Base-by-base conservation (phyloP, 208 protist species). In the Trypanosoma melophagium region DNA sequence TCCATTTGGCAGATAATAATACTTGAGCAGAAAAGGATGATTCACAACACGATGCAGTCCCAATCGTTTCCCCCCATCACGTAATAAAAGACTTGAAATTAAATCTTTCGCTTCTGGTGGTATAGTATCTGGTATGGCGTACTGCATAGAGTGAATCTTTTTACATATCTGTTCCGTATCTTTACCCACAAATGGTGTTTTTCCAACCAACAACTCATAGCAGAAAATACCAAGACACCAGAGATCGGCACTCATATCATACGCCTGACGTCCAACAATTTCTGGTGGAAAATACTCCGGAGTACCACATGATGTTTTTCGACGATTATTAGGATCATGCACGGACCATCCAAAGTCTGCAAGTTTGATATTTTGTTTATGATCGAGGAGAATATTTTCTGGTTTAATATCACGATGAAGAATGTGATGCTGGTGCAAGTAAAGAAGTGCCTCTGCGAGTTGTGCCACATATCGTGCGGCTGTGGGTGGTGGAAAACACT, bases 291-390 rank as follows among this genome's bases (percentile, higher is more conserved):
- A 94, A 81, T 99, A 99, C 88, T 99, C 98, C 2, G 99, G 93
- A 5, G 99, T 99, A 14, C 98, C 97, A 67, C 97, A 99, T 21
- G 96, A 89, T 31, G 97, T 99, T 69, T 90, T 96, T 53, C 96
- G 85, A 13, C 93, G 81, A 57, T 89, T 88, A 24, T 91, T 83
- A 14, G 97, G 96, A 55, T 98, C 92, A 76, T 99, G 98, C 44
- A 99, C 98, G 7, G 92, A 98, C 98, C 98, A 99, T 19, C 99
- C 99, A 90, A 99, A 99, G 80, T 99, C 99, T 7, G 98, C 98
- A 17, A 99, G 96, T 75, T 99, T 99, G 52, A 99, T 87, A 70
- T 98, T 97, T 49, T 91, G 77, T 60, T 98, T 90, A 56, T 90
- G 82, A 58, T 97, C 92, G 3, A 98, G 79, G 17, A 96, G 77